Conservation (phyloP, 2,329 filamentous ascomycete genomes). For the Neonectria coccinea region DNA sequence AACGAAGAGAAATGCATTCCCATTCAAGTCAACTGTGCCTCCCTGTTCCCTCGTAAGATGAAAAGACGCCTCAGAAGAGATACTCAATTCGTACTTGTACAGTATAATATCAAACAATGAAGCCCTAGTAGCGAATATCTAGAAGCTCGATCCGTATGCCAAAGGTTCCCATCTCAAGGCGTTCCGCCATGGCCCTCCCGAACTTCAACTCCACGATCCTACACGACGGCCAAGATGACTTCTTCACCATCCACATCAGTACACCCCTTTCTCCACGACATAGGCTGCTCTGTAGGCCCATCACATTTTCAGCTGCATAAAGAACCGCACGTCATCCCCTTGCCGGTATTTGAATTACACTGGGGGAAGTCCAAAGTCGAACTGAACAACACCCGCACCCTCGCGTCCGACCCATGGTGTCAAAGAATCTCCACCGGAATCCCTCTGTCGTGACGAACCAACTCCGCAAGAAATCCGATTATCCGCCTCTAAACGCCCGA, state of each 20-base stretch:
- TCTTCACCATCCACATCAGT: constrained; percentile 4
- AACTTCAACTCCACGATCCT: neutral
- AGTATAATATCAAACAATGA: constrained; percentile 19
- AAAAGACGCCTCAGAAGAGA: neutral
- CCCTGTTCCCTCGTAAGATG: neutral
- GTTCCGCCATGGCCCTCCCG: neutral
- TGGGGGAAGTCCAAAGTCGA: constrained; percentile 13
- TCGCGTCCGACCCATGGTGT: constrained; percentile 19
- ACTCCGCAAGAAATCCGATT: constrained; percentile 26
- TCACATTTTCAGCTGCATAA: constrained; percentile 19
- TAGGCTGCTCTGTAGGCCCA: neutral
- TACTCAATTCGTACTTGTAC: constrained; percentile 16
- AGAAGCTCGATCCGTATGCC: constrained; percentile 2
- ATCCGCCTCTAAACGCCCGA: constrained; percentile 45
- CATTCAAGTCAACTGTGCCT: constrained; percentile 4
- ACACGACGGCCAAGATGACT: neutral
- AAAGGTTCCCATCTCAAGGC: neutral
- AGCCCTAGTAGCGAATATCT: constrained; percentile 12
- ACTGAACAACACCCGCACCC: constrained; percentile 25
- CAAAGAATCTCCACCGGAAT: constrained; percentile 19
- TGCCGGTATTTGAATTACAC: constrained; percentile 25
- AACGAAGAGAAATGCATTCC: constrained; percentile 1
- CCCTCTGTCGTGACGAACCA: constrained; percentile 22
- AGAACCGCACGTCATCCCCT: constrained; percentile 4
- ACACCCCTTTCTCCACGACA: constrained; percentile 5